phyloP scores from a whole-genome alignment of 2,329 filamentous ascomycete species.

The Dothidotthia symphoricarpi region DNA sequence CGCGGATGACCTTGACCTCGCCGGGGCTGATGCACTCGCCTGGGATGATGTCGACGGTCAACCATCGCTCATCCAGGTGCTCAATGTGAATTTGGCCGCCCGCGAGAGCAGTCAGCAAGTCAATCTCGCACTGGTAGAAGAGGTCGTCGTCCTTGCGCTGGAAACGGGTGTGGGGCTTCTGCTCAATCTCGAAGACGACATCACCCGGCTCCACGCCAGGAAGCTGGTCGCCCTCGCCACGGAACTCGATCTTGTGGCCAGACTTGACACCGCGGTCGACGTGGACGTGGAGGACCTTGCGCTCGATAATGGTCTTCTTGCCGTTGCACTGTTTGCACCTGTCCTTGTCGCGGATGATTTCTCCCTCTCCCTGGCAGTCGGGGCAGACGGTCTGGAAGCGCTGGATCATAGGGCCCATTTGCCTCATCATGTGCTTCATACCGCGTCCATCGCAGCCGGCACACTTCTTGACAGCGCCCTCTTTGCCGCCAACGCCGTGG shows the following conservation, averaged over 20 bases:
- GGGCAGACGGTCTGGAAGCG: conserved; percentile 99
- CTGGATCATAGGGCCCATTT: conserved; percentile 99
- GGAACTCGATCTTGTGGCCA: conserved; percentile 96
- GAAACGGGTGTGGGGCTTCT: conserved; percentile 96
- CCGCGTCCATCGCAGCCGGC: conserved; percentile 86
- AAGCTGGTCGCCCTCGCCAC: conserved; percentile 92
- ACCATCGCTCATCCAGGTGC: conserved; percentile 95
- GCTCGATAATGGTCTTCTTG: conserved; percentile 97
- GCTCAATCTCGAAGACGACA: conserved; percentile 97
- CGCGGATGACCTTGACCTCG: conserved; percentile 87
- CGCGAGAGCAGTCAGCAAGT: conserved; percentile 89
- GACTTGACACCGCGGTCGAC: conserved; percentile 92
- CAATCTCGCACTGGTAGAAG: conserved; percentile 92
- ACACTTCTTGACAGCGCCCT: conserved; percentile 94
- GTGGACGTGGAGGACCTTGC: conserved; percentile 97
- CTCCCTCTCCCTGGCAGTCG: conserved; percentile 95
- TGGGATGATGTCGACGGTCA: conserved; percentile 86
- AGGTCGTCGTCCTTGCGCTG: conserved; percentile 95
- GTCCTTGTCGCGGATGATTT: conserved; percentile 95
- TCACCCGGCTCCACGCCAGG: conserved; percentile 92
- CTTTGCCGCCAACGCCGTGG: conserved; percentile 91
- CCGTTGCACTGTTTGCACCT: conserved; percentile 94
- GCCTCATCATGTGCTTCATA: conserved; percentile 99
- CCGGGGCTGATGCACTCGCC: conserved; percentile 93
- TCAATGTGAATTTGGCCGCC: conserved; percentile 90